Base-by-base conservation (phyloP, 768 basidiomycete species). In the Trametes gibbosa region DNA sequence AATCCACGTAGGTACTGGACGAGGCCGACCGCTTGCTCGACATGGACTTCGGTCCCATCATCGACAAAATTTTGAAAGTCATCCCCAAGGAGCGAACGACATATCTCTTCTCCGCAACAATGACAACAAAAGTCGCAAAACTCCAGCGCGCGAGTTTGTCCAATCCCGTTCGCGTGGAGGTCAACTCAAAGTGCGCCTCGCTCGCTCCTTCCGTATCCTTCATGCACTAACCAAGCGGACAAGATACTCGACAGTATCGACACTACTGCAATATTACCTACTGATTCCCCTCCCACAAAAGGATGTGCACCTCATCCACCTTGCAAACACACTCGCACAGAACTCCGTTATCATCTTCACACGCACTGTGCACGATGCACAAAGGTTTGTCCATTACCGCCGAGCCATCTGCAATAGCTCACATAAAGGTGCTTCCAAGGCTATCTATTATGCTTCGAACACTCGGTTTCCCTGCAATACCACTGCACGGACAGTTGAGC, bases 51-150 rank as follows among this genome's bases (percentile, higher is more conserved):
- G 94, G 93, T 19, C 88, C 90, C 47, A 89, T 90, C 52, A 92
- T 99, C 65, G 96, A 98, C 77, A 94, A 92, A 77, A 95, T 99
- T 67, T 81, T 99, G 35, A 96, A 95, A 74, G 84, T 92, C 39
- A 88, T 99, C 62, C 97, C 96, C 21, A 92, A 86, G 68, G 95
- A 98, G 66, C 84, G 97, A 12, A 91, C 89, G 29, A 99, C 97
- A 2, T 98, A 94, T 70, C 82, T 99, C 1, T 99, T 95, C 77
- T 98, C 96, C 13, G 97, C 96, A 6, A 98, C 96, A 21, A 98
- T 99, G 96, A 96, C 97, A 12, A 94, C 93, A 14, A 98, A 98
- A 75, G 94, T 99, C 3, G 93, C 91, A 12, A 98, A 98, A 73
- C 79, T 99, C 12, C 96, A 98, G 71, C 77, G 96, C 53, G 95